Base-by-base conservation (phyloP, 768 basidiomycete genomes). In the Suillus cothurnatus region DNA sequence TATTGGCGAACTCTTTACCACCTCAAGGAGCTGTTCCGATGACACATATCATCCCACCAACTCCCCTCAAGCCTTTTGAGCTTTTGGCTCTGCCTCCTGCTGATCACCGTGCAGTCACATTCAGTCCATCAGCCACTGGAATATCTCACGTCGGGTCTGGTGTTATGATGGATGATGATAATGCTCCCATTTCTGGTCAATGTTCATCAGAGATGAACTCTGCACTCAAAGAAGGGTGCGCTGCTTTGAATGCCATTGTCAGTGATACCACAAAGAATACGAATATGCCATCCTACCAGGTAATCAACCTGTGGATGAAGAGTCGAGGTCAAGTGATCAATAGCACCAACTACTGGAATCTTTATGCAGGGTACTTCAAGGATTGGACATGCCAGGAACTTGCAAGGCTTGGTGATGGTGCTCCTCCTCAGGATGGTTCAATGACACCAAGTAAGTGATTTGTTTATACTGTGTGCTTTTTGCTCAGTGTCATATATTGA, bases 291-390 rank as follows among this genome's bases (percentile, higher is more conserved):
- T 19, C 32, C 43, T 6, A 41, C 61, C 19, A 55, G 59, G 56
- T 64, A 67, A 26, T 62, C 11, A 64, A 62, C 8, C 57, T 61
- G 2, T 67, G 67, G 67, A 49, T 62, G 28, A 67, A 67, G 61
- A 66, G 56, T 7, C 41, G 12, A 21, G 26, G 31, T 17, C 41
- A 50, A 17, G 31, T n/a, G 2, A 36, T 67, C 1, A 60, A 56
- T 8, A 36, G 64, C 1, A 62, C 32, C 0, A 64, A 64, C 14
- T 53, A 61, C 43, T 64, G 63, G 63, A 66, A 66, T 14, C 26
- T 23, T 8, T 66, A 66, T 9, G 7, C 32, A 8, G 64, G 36
- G 19, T 66, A 66, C 31, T n/a, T 64, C 2, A 28, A 39, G 23
- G 55, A 53, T 26, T 58, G 56, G 4, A 53, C 55, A 55, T 45